Conservation (phyloP, 2,329 filamentous ascomycete genomes). For the Alternaria brassicicola region DNA sequence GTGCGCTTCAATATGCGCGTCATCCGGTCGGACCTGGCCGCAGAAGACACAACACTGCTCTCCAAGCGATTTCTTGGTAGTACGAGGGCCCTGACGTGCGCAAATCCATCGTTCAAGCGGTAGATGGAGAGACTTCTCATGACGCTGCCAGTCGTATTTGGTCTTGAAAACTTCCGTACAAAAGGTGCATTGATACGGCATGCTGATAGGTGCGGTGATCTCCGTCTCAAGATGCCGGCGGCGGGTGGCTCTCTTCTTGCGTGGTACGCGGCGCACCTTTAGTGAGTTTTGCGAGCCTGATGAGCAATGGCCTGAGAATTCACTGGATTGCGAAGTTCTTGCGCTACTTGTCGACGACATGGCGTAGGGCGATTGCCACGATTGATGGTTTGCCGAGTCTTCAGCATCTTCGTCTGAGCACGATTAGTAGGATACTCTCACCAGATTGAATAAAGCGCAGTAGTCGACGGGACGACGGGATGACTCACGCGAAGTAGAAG, state of each 20-base stretch:
- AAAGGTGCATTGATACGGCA: slow-evolving; percentile 39
- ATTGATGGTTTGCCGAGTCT: slow-evolving; percentile 3
- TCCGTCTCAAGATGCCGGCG: slow-evolving; percentile 19
- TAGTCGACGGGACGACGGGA: not conserved
- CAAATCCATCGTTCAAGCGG: slow-evolving; percentile 38
- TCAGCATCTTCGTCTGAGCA: not conserved
- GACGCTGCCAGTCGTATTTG: slow-evolving; percentile 39
- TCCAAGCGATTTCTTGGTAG: slow-evolving; percentile 15
- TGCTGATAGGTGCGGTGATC: slow-evolving; percentile 8
- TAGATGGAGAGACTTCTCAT: slow-evolving; percentile 40
- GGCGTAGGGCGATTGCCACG: slow-evolving; percentile 21
- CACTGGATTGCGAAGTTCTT: slow-evolving; percentile 32
- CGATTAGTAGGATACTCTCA: not conserved
- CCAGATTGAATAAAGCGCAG: too few relatives aligned
- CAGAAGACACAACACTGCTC: slow-evolving; percentile 33
- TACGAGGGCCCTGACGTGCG: slow-evolving; percentile 20
- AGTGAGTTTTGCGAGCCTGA: slow-evolving; percentile 25
- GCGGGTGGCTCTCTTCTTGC: slow-evolving; percentile 17
- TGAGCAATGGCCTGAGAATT: slow-evolving; percentile 22
- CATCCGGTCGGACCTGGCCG: slow-evolving; percentile 14
- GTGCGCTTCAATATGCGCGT: slow-evolving; percentile 28
- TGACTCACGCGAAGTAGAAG: slow-evolving; percentile 15
- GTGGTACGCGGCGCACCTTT: slow-evolving; percentile 15
- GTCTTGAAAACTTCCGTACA: slow-evolving; percentile 41
- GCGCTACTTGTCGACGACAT: slow-evolving; percentile 33